phyloP scores from a whole-genome alignment of 345 rosid genomes.

The Rubroshorea leprosula region DNA sequence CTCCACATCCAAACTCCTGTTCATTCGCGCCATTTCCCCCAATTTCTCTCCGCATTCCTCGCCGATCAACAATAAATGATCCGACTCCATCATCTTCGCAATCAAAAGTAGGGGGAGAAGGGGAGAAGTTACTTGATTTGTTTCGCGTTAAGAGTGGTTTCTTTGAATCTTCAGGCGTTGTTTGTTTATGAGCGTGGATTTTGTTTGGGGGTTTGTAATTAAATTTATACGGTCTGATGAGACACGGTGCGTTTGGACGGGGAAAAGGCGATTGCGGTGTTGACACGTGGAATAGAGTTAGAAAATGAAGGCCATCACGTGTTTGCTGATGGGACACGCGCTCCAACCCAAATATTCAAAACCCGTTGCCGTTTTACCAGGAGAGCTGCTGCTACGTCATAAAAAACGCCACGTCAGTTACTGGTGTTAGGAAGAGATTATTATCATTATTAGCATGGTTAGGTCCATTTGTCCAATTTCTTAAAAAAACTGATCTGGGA shows the following conservation, averaged over 20 bases:
- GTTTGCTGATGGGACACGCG: slow-evolving; percentile 4
- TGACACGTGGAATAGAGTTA: not conserved
- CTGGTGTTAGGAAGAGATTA: not conserved
- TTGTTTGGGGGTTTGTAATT: not conserved
- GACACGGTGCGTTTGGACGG: slow-evolving; percentile 7
- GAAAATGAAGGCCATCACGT: slow-evolving; percentile 5
- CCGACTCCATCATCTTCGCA: slow-evolving; percentile 4
- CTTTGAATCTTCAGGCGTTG: not conserved
- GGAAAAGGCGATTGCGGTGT: not conserved
- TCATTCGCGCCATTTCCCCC: slow-evolving; percentile 7
- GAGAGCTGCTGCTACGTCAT: too few relatives aligned
- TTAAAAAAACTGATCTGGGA: too few relatives aligned
- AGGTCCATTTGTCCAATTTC: too few relatives aligned
- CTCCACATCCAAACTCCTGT: slow-evolving; percentile 28
- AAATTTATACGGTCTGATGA: not conserved
- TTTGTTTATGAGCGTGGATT: not conserved
- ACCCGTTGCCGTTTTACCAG: slow-evolving; percentile 19
- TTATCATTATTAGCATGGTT: too few relatives aligned
- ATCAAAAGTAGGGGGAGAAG: too few relatives aligned
- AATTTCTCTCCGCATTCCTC: not conserved
- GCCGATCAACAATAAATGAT: not conserved
- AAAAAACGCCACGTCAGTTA: slow-evolving; percentile 10
- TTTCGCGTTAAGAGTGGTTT: too few relatives aligned
- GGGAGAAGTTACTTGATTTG: too few relatives aligned
- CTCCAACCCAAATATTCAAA: slow-evolving; percentile 3